These are phyloP conservation scores for Paragyromitra xinjiangensis DNA, from an alignment of 495 filamentous ascomycete species.

Conservation along the genomic window DNA sequence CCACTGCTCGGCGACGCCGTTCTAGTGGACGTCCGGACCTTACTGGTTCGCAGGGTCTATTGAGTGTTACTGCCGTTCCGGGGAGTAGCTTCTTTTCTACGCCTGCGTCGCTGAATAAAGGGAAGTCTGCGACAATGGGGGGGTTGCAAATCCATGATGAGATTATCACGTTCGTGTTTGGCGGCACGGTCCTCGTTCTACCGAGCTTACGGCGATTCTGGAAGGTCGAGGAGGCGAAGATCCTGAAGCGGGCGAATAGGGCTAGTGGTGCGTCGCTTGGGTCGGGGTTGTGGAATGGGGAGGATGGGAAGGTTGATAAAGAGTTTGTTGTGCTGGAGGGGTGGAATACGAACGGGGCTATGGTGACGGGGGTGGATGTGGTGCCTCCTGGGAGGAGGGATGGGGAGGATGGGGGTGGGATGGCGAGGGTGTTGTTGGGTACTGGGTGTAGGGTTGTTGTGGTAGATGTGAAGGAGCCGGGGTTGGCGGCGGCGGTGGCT, in stretches of 20 bases:
- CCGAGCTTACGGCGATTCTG: slow-evolving; percentile 42
- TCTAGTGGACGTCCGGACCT: slow-evolving; percentile 1
- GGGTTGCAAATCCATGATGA: slow-evolving; percentile 49
- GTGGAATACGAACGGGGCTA: slow-evolving; percentile 37
- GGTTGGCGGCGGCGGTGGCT: not conserved
- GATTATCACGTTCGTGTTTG: slow-evolving; percentile 46
- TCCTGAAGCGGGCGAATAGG: slow-evolving; percentile 28
- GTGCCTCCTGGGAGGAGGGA: slow-evolving; percentile 13
- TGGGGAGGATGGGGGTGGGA: not conserved
- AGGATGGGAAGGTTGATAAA: slow-evolving; percentile 48
- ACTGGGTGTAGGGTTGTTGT: slow-evolving; percentile 29
- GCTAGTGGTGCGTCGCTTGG: slow-evolving; percentile 14
- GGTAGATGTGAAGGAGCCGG: slow-evolving; percentile 40
- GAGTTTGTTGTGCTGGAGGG: slow-evolving; percentile 50
- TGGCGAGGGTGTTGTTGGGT: slow-evolving; percentile 35
- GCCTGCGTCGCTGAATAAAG: slow-evolving; percentile 24
- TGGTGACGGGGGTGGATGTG: slow-evolving; percentile 40
- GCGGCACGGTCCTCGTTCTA: slow-evolving; percentile 27
- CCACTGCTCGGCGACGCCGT: slow-evolving; percentile 33
- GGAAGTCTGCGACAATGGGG: slow-evolving; percentile 46
- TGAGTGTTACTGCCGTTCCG: slow-evolving; percentile 37
- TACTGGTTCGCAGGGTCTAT: slow-evolving; percentile 27
- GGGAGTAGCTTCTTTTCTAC: slow-evolving; percentile 45
- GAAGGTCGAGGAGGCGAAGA: slow-evolving; percentile 46
- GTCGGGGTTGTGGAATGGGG: slow-evolving; percentile 33